phyloP scores from a whole-genome alignment of 441 rosid genomes.

The Erodium texanum region DNA sequence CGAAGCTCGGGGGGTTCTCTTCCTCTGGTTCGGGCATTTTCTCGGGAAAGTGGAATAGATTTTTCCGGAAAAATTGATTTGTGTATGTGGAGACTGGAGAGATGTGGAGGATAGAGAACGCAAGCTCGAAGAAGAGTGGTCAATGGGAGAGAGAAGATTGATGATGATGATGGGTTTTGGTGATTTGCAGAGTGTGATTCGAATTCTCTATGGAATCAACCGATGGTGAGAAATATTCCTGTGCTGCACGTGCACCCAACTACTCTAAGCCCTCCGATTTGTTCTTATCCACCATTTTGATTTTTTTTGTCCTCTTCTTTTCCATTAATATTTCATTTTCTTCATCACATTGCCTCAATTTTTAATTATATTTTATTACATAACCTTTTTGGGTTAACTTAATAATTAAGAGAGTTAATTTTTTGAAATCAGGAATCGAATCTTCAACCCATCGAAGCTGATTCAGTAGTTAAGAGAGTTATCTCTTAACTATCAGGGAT shows the following conservation, averaged over 20 bases:
- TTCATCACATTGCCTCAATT: too few relatives aligned
- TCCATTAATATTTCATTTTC: too few relatives aligned
- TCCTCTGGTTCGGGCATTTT: constrained; percentile 57
- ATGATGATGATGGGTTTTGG: neutral
- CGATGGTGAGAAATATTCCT: constrained; percentile 11
- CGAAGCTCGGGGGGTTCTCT: constrained; percentile 16
- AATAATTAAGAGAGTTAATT: too few relatives aligned
- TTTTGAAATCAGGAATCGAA: too few relatives aligned
- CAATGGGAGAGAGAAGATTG: constrained; percentile 11
- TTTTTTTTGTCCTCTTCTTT: neutral
- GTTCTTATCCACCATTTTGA: neutral
- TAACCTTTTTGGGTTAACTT: too few relatives aligned
- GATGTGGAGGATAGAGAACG: constrained; percentile 14
- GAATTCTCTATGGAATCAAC: constrained; percentile 38
- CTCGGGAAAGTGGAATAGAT: neutral
- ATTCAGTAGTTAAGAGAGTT: too few relatives aligned
- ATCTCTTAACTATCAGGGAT: too few relatives aligned
- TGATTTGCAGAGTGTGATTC: constrained; percentile 37
- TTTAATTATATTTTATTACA: too few relatives aligned
- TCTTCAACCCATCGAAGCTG: too few relatives aligned
- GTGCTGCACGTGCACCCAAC: neutral
- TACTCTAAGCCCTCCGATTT: constrained; percentile 10
- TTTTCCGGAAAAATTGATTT: neutral
- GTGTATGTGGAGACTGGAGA: constrained; percentile 12
- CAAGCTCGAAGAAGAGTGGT: constrained; percentile 15